Evolutionary conservation across 1,284 basidiomycete genomes (phyloP).

Genomic region (Megacollybia platyphylla): DNA sequence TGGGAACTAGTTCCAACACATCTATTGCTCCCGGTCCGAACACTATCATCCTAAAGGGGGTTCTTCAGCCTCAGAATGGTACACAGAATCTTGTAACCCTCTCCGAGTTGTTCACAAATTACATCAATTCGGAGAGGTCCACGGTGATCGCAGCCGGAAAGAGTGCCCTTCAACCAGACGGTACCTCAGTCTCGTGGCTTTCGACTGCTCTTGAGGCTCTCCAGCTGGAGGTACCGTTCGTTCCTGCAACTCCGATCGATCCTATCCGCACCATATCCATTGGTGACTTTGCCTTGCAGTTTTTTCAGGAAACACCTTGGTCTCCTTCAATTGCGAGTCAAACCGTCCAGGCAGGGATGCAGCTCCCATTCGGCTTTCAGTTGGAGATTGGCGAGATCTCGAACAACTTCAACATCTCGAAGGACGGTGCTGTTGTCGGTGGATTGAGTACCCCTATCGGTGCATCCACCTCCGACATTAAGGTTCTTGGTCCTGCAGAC

Average conservation of each 20-base stretch:
- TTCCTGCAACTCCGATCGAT: conserved; percentile 37
- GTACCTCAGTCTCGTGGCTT: conserved; percentile 54
- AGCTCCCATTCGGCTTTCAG: conserved; percentile 72
- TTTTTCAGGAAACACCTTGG: conserved; percentile 46
- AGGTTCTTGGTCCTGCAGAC: conserved; percentile 35
- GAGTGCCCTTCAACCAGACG: conserved; percentile 44
- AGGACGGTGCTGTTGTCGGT: conserved; percentile 35
- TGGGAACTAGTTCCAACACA: conserved; percentile 38
- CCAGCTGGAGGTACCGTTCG: conserved; percentile 49
- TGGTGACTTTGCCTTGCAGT: conserved; percentile 47
- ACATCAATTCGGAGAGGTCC: conserved; percentile 55
- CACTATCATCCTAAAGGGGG: conserved; percentile 49
- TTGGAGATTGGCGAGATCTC: conserved; percentile 53
- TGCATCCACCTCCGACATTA: conserved; percentile 43
- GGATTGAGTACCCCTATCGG: conserved; percentile 47
- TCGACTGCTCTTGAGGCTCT: conserved; percentile 48
- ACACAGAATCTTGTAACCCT: conserved; percentile 35
- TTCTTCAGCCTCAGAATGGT: conserved; percentile 42
- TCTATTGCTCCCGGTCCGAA: conserved; percentile 47
- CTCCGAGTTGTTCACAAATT: conserved; percentile 61
- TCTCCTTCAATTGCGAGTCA: conserved; percentile 44
- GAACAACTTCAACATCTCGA: conserved; percentile 54
- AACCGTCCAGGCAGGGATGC: conserved; percentile 44
- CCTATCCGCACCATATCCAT: conserved; percentile 63
- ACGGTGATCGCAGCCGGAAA: conserved; percentile 48